Base-by-base conservation (phyloP, 192 early-diverging fungal genomes). In the Fimicolochytrium jonesii region DNA sequence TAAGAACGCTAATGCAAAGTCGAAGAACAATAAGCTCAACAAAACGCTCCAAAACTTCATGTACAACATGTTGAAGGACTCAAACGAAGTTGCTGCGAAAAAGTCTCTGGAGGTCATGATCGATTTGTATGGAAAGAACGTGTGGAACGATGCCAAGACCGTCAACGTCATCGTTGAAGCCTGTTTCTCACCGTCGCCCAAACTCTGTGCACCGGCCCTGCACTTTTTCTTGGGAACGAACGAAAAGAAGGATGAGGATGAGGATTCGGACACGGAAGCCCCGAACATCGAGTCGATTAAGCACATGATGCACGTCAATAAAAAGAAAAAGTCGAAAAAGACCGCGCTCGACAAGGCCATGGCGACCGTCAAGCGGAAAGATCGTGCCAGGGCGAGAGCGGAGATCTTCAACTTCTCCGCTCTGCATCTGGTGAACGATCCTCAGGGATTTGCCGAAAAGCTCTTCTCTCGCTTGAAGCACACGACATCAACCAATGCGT, bases 71-170 rank as follows among this genome's bases (percentile, higher is more conserved):
- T 75, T 97, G 20, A 88, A 84, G 51, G 83, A 85, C 54, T 54
- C 73, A 17, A 71, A 77, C 52, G 81, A 85, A 43, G 86, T 95
- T 69, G 95, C 95, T n/a, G 95, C 95, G 28, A 92, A 94, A 63
- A 92, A 93, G 68, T 94, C 91, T 61, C 78, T 99, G 29, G 92
- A 98, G 56, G 90, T 97, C 26, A 98, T 95, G 82, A 92, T 99
- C 56, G 94, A 98, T 51, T 75, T 98, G 26, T 99, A 99, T 77
- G 83, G 86, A 62, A 99, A 98, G 75, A 87, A 90, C 62, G 83
- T 99, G 17, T 99, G 97, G 87, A 93, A 94, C 61, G 97, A 98
- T 71, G 86, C 89, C 41, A 99, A 99, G 80, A 98, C 97, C 18
- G 93, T 96, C 60, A 99, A 99, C 73, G 92, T 99, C 17, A 91